Base-by-base conservation (phyloP, 2,329 filamentous ascomycete species). In the Neocatenulostroma microsporum region DNA sequence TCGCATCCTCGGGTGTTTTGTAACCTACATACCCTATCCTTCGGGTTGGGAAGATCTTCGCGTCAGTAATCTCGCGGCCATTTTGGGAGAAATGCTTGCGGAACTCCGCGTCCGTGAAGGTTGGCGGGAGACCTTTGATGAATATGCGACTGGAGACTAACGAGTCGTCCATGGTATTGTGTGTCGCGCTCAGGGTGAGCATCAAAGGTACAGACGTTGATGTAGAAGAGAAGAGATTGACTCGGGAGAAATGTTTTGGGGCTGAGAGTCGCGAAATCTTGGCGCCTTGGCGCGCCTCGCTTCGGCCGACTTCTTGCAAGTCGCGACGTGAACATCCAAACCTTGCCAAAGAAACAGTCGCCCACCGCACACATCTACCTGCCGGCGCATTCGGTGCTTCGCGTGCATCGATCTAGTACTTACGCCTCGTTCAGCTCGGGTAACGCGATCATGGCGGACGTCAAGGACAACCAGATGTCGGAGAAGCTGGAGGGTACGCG, bases 21-120 rank as follows among this genome's bases (percentile, higher is more conserved):
- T 89, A 96, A 45, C 91, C 91, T 41, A 98, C 78, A 72, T 94
- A 98, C 51, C 88, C 91, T 63, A 98, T 95, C 50, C 88, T 78
- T 54, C 91, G 78, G 55, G 87, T 80, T 5, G 85, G 77, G 57
- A 96, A 84, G 58, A 95, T 76, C 72, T 94, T 94, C 53, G 87
- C 77, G 66, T 98, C 91, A 36, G 89, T 96, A 57, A 95, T 77
- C 46, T 82, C 70, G n/a, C n/a, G 74, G 44, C 80, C 81, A 51
- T 76, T 73, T 19, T 51, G 47, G 42, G 82, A 76, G 63, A 98
- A 98, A 66, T 96, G 88, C 58, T 84, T 87, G 58, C 78, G 80
- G 58, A 96, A 83, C 48, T 93, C 84, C 36, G 81, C 78, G 63
- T 93, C 86, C 10, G 79, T 81, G 54, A 94, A 82, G 37, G 76